Evolutionary conservation across 129 eudicot species (phyloP).

Genomic region (Oenanthe sinensis): DNA sequence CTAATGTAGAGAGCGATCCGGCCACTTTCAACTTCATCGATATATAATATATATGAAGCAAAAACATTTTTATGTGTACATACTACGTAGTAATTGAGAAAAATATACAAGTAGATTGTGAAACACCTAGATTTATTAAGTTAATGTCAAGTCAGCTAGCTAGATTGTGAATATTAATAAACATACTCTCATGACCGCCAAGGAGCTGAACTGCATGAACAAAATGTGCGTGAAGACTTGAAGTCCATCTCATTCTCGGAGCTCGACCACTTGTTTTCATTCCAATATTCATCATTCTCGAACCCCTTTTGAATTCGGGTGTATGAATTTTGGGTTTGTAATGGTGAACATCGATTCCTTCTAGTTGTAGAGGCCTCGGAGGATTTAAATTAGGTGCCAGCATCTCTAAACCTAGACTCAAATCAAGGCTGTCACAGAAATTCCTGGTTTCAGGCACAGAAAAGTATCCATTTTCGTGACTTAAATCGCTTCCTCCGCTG

Average conservation of each 20-base stretch:
- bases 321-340: slow-evolving; percentile 41
- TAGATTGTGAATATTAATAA: neutral
- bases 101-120: no score
- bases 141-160: neutral
- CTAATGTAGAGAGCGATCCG: neutral
- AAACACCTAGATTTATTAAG: no score
- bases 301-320: slow-evolving; percentile 52
- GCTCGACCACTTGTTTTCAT: slow-evolving; percentile 58
- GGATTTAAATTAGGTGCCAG: slow-evolving; percentile 7
- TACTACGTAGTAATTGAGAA: no score
- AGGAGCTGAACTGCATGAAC: slow-evolving; percentile 94
- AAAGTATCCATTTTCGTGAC: slow-evolving; percentile 42
- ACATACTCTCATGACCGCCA: slow-evolving; percentile 94
- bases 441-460: slow-evolving; percentile 13
- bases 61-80: no score
- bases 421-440: slow-evolving; percentile 19
- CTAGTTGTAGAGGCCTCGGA: slow-evolving; percentile 9
- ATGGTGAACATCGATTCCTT: slow-evolving; percentile 3
- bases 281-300: slow-evolving; percentile 36
- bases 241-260: slow-evolving; percentile 98
- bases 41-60: neutral
- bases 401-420: slow-evolving; percentile 53
- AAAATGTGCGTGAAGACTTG: slow-evolving; percentile 86
- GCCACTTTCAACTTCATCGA: no score
- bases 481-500: slow-evolving; percentile 60